phyloP scores from a whole-genome alignment of 306 rosid genomes.

The Quercus cerris region DNA sequence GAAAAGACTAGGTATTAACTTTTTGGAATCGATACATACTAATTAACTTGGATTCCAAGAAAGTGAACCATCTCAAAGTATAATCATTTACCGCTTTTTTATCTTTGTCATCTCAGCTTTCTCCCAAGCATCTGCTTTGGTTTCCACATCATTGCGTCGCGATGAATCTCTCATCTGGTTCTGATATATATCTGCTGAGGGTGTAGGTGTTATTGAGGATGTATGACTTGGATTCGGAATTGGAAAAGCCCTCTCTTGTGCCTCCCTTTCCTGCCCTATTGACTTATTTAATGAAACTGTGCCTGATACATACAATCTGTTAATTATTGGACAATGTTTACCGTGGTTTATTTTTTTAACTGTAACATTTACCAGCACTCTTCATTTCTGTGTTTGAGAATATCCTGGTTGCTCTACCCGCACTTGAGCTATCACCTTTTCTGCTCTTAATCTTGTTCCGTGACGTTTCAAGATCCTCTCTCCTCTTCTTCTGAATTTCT shows the following conservation, averaged over 20 bases:
- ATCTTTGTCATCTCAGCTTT: conserved; percentile 48
- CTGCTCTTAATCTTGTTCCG: conserved; percentile 28
- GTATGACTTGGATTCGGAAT: conserved; percentile 22
- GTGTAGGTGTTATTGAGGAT: conserved; percentile 23
- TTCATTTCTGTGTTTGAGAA: conserved; percentile 32
- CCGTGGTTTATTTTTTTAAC: background rate
- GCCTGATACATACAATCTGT: conserved; percentile 27
- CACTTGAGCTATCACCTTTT: conserved; percentile 25
- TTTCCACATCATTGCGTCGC: conserved; percentile 9
- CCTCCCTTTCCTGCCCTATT: conserved; percentile 27
- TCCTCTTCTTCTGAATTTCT: conserved; percentile 31
- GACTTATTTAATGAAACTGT: conserved; percentile 41
- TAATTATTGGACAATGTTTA: conserved; percentile 7
- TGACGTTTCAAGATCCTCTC: conserved; percentile 24
- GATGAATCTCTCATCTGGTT: conserved; percentile 17
- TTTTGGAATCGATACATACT: background rate
- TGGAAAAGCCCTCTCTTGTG: conserved; percentile 24
- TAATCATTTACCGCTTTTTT: conserved; percentile 36
- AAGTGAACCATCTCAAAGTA: background rate
- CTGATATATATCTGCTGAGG: conserved; percentile 25
- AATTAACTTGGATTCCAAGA: background rate
- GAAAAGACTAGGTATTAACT: background rate
- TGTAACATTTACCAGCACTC: conserved; percentile 20
- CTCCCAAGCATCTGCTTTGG: conserved; percentile 53
- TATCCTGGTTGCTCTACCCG: conserved; percentile 21